Evolutionary conservation across 148 eudicot genomes (phyloP), one percentile per base, ranked within the genome.

Genomic region (Rhododendron ovatum): DNA sequence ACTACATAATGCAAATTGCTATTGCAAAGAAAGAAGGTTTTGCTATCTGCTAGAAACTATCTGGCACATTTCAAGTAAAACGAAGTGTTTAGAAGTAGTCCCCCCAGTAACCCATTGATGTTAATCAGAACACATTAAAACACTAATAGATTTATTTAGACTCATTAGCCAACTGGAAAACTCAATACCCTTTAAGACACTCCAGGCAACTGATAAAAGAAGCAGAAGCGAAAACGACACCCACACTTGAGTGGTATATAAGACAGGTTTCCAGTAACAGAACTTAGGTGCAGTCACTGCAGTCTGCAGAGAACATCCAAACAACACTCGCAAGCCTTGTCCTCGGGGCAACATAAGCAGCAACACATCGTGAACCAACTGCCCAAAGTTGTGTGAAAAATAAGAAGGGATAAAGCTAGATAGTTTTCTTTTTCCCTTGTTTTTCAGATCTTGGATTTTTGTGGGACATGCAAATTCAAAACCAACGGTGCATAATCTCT

Each of bases 311-410:
- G 48, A 9, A 80, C 50, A 33, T 89, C 86, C 85, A 89, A 75
- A 47, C 90, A 90, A 80, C 92, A 88, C 81, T 87, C 86, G 50
- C 90, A 90, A 43, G 92, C 67, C 90, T 87, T 86, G 78, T 37
- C 50, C 50, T 47, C 12, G 12, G 9, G 83, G 87, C 89, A 88
- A 53, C 89, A 90, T 35, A 86, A 85, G 83, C 90, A 88, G 86
- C 90, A 88, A 37, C 90, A 88, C 6, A 83, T 8, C 4, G 88
- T 47, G 17, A 88, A 88, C 55, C 87, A 47, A 80, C 89, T 88
- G 90, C 89, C 80, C 48, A 84, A 63, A 84, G 3, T 76, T 15
- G 7, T 5, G 47, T 8, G 50, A 39, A 78, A 69, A 76, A 59
- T 59, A 15, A 18, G 65, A 2, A 59, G 65, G 65, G 65, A 20